A percentile compares a stretch with the other conserved stretches of the same genome.
Conservation (phyloP, 768 basidiomycete genomes). For the Mycena leptocephala region DNA sequence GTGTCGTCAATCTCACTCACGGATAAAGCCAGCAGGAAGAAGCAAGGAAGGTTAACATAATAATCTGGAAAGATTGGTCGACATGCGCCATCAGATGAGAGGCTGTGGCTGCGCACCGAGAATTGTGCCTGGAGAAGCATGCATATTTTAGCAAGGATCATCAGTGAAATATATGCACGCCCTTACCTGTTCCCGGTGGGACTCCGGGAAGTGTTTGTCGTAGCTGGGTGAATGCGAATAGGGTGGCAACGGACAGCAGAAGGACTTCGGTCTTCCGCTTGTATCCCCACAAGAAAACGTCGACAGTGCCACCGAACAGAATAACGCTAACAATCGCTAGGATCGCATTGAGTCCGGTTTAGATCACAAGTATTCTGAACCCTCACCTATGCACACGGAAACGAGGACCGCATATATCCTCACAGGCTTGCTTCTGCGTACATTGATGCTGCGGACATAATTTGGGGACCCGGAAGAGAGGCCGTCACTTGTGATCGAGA, state of each 20-base stretch:
- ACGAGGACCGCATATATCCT: neutral
- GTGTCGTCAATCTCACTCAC: too few species aligned
- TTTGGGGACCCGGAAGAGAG: neutral
- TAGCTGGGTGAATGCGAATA: neutral
- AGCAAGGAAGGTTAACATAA: conserved; percentile 3
- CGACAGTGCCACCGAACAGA: neutral
- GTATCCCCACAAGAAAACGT: neutral
- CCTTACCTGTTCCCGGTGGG: neutral
- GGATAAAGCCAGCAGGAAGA: neutral
- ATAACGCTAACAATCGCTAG: neutral
- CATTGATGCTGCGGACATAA: neutral
- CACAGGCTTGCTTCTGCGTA: neutral
- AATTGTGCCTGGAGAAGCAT: neutral
- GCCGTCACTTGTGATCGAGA: neutral
- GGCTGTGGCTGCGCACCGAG: neutral
- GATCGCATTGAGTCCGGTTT: neutral
- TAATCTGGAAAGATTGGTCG: neutral
- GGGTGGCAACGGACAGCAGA: neutral
- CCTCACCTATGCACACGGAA: neutral
- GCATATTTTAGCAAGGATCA: neutral
- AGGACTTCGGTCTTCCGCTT: neutral
- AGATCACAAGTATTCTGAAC: neutral
- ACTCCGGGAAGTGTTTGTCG: conserved; percentile 1
- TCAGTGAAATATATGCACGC: neutral
- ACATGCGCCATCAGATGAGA: too few species aligned